phyloP scores from a whole-genome alignment of 768 basidiomycete genomes.

The Lactarius sp. region DNA sequence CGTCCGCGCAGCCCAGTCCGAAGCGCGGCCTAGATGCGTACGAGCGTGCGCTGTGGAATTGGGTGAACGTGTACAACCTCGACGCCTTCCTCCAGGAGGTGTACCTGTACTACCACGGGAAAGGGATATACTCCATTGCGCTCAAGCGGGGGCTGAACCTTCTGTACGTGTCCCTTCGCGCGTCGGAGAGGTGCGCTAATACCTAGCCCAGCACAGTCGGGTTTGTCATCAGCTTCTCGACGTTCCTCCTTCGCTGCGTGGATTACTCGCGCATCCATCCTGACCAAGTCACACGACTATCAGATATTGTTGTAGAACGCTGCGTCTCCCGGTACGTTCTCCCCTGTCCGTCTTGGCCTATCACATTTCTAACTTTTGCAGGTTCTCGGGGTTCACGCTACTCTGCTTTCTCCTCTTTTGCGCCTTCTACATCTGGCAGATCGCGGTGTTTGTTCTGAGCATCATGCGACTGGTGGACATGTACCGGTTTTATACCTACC shows the following conservation, averaged over 20 bases:
- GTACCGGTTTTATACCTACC: conserved; percentile 93
- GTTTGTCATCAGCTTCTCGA: conserved; percentile 98
- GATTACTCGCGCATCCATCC: conserved; percentile 80
- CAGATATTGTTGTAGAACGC: conserved; percentile 73
- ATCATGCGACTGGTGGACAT: conserved; percentile 82
- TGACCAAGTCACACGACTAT: conserved; percentile 61
- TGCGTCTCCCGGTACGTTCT: conserved; percentile 76
- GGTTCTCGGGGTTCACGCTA: conserved; percentile 79
- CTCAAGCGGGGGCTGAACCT: conserved; percentile 89
- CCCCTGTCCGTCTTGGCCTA: neutral
- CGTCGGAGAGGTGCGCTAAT: conserved; percentile 29
- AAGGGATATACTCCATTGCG: conserved; percentile 94
- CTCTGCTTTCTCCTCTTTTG: conserved; percentile 82
- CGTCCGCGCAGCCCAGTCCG: conserved; percentile 35
- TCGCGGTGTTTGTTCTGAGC: conserved; percentile 70
- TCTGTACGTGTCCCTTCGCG: conserved; percentile 57
- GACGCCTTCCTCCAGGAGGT: conserved; percentile 94
- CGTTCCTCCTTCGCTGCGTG: conserved; percentile 91
- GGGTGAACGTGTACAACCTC: conserved; percentile 98
- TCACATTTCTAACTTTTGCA: conserved; percentile 30
- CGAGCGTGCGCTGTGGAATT: conserved; percentile 94
- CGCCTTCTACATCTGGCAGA: conserved; percentile 87
- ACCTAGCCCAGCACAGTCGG: conserved; percentile 74
- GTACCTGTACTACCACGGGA: conserved; percentile 94
- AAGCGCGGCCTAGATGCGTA: conserved; percentile 75